Conservation (phyloP, 2,329 filamentous ascomycete genomes). For the Geosmithia flava region DNA sequence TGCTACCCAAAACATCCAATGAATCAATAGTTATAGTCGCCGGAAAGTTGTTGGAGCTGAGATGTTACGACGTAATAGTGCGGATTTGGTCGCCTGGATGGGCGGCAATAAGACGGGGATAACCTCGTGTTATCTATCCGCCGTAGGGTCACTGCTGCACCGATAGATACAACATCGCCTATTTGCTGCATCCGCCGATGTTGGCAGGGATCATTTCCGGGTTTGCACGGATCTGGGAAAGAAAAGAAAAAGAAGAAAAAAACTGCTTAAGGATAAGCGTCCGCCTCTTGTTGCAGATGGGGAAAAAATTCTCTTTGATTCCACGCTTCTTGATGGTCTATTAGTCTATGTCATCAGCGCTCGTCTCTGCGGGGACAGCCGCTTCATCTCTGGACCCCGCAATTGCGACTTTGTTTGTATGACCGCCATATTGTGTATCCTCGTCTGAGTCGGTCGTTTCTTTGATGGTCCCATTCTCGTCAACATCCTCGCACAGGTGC, state of each 20-base stretch:
- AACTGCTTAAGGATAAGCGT: no score
- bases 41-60: background rate
- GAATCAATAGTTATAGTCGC: background rate
- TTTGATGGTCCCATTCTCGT: constrained; percentile 45
- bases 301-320: background rate
- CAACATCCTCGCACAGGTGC: constrained; percentile 53
- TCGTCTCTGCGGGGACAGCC: constrained; percentile 10
- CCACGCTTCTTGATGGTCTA: background rate
- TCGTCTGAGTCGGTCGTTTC: constrained; percentile 15
- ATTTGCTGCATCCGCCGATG: no score
- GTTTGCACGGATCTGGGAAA: no score
- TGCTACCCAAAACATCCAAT: background rate
- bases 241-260: no score
- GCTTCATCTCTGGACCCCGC: constrained; percentile 14
- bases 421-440: constrained; percentile 17
- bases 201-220: no score
- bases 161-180: no score
- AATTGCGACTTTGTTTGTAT: constrained; percentile 26
- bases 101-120: background rate
- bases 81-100: background rate
- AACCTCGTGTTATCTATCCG: background rate
- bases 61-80: background rate
- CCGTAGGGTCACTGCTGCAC: no score
- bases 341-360: constrained; percentile 31
- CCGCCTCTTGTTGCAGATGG: background rate